Evolutionary conservation across 345 rosid genomes (phyloP), one percentile per base, ranked within the genome.

Genomic region (Lepidium africanum): DNA sequence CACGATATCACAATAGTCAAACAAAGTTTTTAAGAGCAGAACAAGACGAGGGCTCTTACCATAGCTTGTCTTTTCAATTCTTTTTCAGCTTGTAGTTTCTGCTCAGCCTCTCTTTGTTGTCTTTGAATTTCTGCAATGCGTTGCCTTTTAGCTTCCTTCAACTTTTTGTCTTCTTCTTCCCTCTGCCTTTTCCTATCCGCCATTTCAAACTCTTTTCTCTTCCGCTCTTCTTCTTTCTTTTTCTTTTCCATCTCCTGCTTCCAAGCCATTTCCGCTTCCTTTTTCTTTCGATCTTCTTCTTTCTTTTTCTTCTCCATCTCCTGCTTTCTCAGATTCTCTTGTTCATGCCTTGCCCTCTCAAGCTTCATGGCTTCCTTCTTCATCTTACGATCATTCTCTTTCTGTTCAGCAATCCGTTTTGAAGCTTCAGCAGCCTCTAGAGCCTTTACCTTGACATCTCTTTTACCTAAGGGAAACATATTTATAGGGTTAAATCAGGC

Each of bases 391-490:
- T 95, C 96, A 75, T 84, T 83, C 70, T 95, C 97, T 78, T 82
- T 91, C 79, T 86, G 83, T 80, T 87, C 91, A 36, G 87, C 92
- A 73, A 84, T 84, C 63, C 89, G 85, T 75, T 80, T 89, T 35
- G 93, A 86, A 67, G 86, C 91, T 78, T 83, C 96, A 68, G 99
- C 96, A 75, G 86, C 90, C 80, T 83, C 96, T 59, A 94, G 79
- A 57, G 99, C 88, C 76, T 84, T 91, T 77, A 94, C 96, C 81
- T 85, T 89, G 51, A 91, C 79, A 59, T 89, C 90, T 73, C 92
- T 89, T 81, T 87, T 95, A 54, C 97, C 99, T 94, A 58, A 13
- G 45, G 73, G 68, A 16, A 50, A 66, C 63, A 40, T 41, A 15
- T 27, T 27, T 21, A 54, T 17, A 52, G 45, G 40, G 23, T 23